phyloP scores from a whole-genome alignment of 805 yeast species.

The Naumovozyma dairenensis region DNA sequence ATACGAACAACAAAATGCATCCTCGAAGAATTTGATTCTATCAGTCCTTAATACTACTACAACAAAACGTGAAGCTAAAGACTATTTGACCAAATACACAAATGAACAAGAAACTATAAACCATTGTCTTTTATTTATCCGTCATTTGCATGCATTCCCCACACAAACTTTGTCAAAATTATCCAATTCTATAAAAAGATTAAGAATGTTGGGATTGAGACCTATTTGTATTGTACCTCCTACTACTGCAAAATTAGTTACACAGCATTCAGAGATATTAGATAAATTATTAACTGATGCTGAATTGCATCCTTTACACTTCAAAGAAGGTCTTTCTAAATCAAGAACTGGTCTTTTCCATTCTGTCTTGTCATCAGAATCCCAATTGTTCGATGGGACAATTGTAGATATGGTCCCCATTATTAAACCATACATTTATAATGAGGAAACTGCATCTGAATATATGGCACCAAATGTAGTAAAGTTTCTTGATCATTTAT shows the following conservation, averaged over 20 bases:
- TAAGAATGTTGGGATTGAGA: conserved; percentile 46
- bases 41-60: conserved; percentile 85
- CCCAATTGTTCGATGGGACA: conserved; percentile 5
- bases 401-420: conserved; percentile 33
- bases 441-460: conserved; percentile 38
- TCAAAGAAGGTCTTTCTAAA: conserved; percentile 17
- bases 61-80: conserved; percentile 83
- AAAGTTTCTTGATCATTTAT: conserved; percentile 24
- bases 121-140: conserved; percentile 23
- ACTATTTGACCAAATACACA: conserved; percentile 63
- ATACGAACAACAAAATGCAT: conserved; percentile 20
- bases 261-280: conserved; percentile 15
- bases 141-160: conserved; percentile 11
- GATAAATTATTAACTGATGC: conserved; percentile 18
- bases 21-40: conserved; percentile 56
- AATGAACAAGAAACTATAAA: conserved; percentile 12
- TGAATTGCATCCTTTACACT: conserved; percentile 17
- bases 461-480: conserved; percentile 33
- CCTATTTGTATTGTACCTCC: conserved; percentile 57
- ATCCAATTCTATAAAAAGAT: conserved; percentile 17
- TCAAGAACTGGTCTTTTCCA: conserved; percentile 9
- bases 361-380: conserved; percentile 13
- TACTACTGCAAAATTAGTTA: conserved; percentile 3
- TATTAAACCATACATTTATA: conserved; percentile 58
- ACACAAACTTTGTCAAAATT: conserved; percentile 10